Percentiles rank a stretch among this genome's conserved stretches.
Conservation (phyloP, 192 early-diverging fungal genomes). For the Pilaira anomala region DNA sequence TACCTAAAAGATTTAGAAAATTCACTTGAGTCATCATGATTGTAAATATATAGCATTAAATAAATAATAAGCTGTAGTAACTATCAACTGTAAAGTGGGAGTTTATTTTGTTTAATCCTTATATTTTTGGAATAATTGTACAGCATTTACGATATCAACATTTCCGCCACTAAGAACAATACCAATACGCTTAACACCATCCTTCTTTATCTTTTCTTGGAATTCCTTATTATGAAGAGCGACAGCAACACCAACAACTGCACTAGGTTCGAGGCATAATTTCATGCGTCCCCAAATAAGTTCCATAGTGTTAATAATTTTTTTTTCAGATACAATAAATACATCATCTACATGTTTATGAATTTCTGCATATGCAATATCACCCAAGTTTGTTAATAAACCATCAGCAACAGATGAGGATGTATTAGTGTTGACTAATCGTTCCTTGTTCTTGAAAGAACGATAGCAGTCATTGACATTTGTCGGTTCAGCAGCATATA, state of each 20-base stretch:
- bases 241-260: conserved; percentile 50
- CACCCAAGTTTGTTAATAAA: conserved; percentile 44
- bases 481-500: conserved; percentile 53
- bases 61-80: too few relatives aligned
- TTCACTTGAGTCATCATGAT: conserved; percentile 3
- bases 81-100: not conserved
- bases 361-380: conserved; percentile 46
- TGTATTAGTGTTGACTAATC: not conserved
- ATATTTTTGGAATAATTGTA: conserved; percentile 23
- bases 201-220: not conserved
- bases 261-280: conserved; percentile 50
- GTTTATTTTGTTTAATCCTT: not conserved
- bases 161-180: conserved; percentile 54
- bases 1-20: conserved; percentile 18
- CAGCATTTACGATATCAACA: conserved; percentile 39
- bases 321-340: conserved; percentile 48
- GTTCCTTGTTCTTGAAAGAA: conserved; percentile 23
- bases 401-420: conserved; percentile 51
- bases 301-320: conserved; percentile 50
- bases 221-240: conserved; percentile 42
- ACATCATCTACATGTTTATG: conserved; percentile 46
- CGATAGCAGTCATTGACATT: conserved; percentile 39
- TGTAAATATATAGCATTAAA: too few relatives aligned
- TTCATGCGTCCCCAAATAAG: conserved; percentile 52
- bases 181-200: conserved; percentile 43